These are phyloP conservation scores for Colletotrichum sidae DNA, from an alignment of 2,329 filamentous ascomycete species.

Conservation along the genomic window DNA sequence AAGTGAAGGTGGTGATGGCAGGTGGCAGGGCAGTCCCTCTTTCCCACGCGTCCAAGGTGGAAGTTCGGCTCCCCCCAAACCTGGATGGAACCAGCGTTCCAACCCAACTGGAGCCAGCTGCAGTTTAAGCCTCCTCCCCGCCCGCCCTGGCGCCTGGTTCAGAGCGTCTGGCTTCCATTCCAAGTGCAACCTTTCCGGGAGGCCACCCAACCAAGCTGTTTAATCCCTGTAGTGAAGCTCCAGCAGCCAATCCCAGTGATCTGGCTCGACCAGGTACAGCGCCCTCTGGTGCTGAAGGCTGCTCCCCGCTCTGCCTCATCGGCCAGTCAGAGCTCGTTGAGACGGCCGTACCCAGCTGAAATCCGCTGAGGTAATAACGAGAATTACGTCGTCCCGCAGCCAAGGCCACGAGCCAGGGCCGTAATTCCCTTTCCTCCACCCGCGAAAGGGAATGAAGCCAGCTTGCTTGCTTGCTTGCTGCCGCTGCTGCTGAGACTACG, in stretches of 20 bases:
- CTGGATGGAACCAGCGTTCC: constrained; percentile 12
- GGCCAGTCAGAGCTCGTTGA: constrained; percentile 23
- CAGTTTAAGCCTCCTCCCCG: constrained; percentile 12
- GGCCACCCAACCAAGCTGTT: constrained; percentile 34
- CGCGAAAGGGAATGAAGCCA: constrained; percentile 2
- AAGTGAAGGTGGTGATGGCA: background rate
- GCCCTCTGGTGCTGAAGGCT: constrained; percentile 22
- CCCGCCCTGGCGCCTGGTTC: constrained; percentile 9
- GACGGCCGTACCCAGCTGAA: constrained; percentile 22
- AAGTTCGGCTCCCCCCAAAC: constrained; percentile 32
- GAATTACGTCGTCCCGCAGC: constrained; percentile 37
- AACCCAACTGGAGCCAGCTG: constrained; percentile 3
- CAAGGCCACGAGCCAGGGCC: constrained; percentile 24
- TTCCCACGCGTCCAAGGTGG: constrained; percentile 6
- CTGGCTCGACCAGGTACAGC: constrained; percentile 28
- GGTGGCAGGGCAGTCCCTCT: background rate
- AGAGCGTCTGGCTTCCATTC: constrained; percentile 14
- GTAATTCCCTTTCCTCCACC: constrained; percentile 25
- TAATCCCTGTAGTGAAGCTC: constrained; percentile 26
- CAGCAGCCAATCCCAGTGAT: constrained; percentile 33
- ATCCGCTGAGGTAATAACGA: too few species aligned
- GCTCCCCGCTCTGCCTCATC: constrained; percentile 20
- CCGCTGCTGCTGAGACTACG: too few species aligned
- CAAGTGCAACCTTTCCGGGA: constrained; percentile 36
- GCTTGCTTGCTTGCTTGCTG: too few species aligned